Evolutionary conservation across 257 asterid genomes (phyloP).

Genomic region (Lantana camara): DNA sequence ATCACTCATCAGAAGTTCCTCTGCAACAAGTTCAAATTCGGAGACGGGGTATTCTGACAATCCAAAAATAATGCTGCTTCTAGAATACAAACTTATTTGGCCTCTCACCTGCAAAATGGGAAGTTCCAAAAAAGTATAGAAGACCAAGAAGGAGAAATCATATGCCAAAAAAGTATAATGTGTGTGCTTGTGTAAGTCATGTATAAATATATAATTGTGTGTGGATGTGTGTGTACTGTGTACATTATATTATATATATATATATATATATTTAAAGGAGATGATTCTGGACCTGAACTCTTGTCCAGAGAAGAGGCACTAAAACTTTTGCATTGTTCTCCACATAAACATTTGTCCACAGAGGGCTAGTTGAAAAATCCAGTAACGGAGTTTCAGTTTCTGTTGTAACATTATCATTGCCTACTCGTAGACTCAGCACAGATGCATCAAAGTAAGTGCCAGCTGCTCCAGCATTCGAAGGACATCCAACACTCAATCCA

Average conservation of each 20-base stretch:
- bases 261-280: constrained; percentile 9
- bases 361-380: constrained; percentile 89
- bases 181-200: too few species aligned
- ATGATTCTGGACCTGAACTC: constrained; percentile 83
- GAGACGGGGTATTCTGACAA: constrained; percentile 85
- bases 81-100: constrained; percentile 80
- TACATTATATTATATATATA: too few species aligned
- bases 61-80: constrained; percentile 90
- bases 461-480: constrained; percentile 96
- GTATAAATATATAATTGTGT: not conserved
- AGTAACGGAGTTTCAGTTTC: constrained; percentile 97
- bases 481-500: constrained; percentile 85
- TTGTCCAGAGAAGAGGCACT: constrained; percentile 97
- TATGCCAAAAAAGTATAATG: too few species aligned
- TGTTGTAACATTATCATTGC: constrained; percentile 83
- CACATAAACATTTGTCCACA: constrained; percentile 93
- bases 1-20: constrained; percentile 94
- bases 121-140: constrained; percentile 24
- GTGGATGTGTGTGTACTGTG: not conserved
- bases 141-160: too few species aligned
- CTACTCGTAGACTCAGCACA: constrained; percentile 88
- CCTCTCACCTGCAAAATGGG: constrained; percentile 82
- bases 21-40: constrained; percentile 97
- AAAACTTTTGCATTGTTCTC: constrained; percentile 92
- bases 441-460: constrained; percentile 96